phyloP scores from a whole-genome alignment of 257 asterid species.

The Dorcoceras hygrometricum region DNA sequence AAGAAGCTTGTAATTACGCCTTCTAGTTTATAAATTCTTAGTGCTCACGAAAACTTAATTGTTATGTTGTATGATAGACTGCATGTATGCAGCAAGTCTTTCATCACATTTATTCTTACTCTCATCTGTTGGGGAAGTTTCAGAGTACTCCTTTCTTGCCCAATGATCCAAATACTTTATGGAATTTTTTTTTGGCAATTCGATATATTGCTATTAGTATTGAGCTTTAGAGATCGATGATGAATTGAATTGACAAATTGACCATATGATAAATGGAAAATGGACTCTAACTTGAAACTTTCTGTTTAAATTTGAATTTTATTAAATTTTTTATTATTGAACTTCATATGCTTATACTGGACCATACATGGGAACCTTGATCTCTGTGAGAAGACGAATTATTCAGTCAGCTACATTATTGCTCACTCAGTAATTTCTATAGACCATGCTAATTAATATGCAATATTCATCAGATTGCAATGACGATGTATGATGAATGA shows the following conservation, averaged over 20 bases:
- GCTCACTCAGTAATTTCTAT: background rate
- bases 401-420: constrained; percentile 10
- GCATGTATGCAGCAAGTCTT: background rate
- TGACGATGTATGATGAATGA: constrained; percentile 13
- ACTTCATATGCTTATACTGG: background rate
- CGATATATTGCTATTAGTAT: too few species aligned
- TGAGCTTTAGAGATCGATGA: background rate
- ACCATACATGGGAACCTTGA: background rate
- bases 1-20: background rate
- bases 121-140: background rate
- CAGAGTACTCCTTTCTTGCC: too few species aligned
- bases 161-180: background rate
- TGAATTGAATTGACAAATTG: background rate
- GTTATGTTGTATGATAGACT: background rate
- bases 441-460: background rate
- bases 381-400: background rate
- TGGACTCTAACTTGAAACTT: background rate
- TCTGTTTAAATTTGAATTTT: background rate
- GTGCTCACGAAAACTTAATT: background rate
- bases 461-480: constrained; percentile 15
- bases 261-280: background rate
- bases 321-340: background rate
- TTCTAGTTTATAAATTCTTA: background rate
- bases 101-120: background rate
- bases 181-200: background rate